A percentile compares a stretch with the other conserved stretches of the same genome.
These are phyloP conservation scores for Malassezia brasiliensis DNA, from an alignment of 1,284 basidiomycete species.

Conservation along the genomic window DNA sequence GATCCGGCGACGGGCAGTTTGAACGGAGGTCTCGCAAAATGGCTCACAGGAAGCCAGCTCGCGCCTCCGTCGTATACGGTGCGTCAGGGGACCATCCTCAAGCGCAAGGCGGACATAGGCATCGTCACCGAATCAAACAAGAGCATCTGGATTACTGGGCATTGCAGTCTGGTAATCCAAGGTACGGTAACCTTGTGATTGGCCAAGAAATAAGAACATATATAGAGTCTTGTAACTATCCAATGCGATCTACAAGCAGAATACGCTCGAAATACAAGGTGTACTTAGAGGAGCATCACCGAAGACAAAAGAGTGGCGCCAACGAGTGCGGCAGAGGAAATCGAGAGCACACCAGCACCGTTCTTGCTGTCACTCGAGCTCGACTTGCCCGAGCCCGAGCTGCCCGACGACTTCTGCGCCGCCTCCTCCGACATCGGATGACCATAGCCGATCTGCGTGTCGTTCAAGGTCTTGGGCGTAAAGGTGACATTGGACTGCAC, in stretches of 20 bases:
- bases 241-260: not conserved
- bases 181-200: not conserved
- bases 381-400: no score
- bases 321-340: no score
- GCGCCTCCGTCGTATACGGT: conserved; percentile 1
- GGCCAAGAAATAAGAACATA: not conserved
- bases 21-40: conserved; percentile 32
- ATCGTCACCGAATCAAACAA: not conserved
- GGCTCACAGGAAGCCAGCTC: conserved; percentile 14
- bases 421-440: not conserved
- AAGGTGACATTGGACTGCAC: not conserved
- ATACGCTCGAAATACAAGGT: not conserved
- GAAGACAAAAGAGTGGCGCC: not conserved
- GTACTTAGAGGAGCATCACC: not conserved
- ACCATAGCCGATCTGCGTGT: conserved; percentile 3
- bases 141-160: conserved; percentile 4
- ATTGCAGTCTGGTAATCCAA: not conserved
- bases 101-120: not conserved
- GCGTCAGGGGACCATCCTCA: conserved; percentile 4
- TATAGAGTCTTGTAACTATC: not conserved
- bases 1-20: conserved; percentile 40
- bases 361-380: no score
- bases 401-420: no score
- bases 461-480: not conserved
- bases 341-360: no score